Base-by-base conservation (phyloP, 2,329 filamentous ascomycete species). In the Ascochyta viciae-villosae region DNA sequence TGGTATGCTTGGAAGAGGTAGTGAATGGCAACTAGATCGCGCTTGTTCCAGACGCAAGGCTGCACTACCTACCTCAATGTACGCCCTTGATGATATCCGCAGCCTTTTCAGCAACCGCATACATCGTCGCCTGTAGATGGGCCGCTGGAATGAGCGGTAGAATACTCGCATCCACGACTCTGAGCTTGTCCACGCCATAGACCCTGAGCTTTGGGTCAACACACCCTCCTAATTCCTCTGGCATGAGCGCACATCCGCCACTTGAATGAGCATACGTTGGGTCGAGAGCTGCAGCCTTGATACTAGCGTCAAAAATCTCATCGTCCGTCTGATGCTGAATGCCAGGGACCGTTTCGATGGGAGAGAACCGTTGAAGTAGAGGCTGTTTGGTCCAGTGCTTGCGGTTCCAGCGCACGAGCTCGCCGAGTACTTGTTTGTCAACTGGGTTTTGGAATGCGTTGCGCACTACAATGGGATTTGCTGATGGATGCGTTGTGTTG, bases 91-190 rank as follows among this genome's bases (percentile, higher is more conserved):
- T 67, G 10, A 71, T 58, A 52, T 70, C 67, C 2, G 64, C 66
- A 7, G 67, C 64, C 41, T 70, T 69, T 50, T 68, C 66, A 2
- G 62, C 62, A 23, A 69, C 50, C 15, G 64, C 65, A 61, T 71
- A 72, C 50, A 68, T 62, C 4, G 64, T 71, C 8, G 61, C 60
- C 39, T 65, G 63, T 22, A 65, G 24, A 56, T 71, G 65, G 19
- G 60, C 50, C 2, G 54, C 60, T 0, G 60, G 61, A 23, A 67
- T 62, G 41, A 67, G 22, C 12, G 65, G 63, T 19, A 68, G 34
- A 3, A 66, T 60, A 16, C 55, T 60, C 10, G 66, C 66, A 62
- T 72, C 66, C 15, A 71, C 57, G 3, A 72, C 54, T 13, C 62
- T 61, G 53, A 71, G 26, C 3, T 12, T 31, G 10, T 70, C 64